These are phyloP conservation scores for Syncephalastrum racemosum DNA, from an alignment of 371 early-diverging fungal genomes.

Conservation along the genomic window DNA sequence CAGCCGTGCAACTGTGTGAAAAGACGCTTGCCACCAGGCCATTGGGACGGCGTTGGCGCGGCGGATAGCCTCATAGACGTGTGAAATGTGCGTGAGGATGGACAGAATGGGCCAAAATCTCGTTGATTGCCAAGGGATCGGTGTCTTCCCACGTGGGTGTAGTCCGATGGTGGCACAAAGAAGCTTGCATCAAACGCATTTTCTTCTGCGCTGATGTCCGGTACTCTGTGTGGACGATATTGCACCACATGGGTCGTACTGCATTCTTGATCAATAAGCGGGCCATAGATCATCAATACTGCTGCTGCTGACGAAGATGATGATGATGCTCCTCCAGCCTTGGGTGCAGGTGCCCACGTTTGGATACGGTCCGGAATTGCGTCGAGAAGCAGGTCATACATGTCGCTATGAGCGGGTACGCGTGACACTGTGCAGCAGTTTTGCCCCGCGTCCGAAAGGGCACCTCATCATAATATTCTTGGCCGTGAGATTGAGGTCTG, in stretches of 20 bases:
- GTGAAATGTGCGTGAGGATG: constrained; percentile 66
- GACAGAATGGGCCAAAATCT: constrained; percentile 87
- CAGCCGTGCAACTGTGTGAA: constrained; percentile 61
- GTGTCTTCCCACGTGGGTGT: constrained; percentile 52
- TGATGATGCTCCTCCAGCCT: constrained; percentile 16
- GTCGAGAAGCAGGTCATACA: constrained; percentile 66
- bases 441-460: constrained; percentile 82
- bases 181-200: constrained; percentile 42
- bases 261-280: constrained; percentile 72
- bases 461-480: constrained; percentile 62
- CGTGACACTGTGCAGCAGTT: constrained; percentile 87
- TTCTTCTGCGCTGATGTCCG: neutral
- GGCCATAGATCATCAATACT: constrained; percentile 54
- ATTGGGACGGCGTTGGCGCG: constrained; percentile 69
- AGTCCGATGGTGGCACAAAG: constrained; percentile 71
- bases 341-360: constrained; percentile 44
- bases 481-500: constrained; percentile 71
- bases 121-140: constrained; percentile 68
- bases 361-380: constrained; percentile 44
- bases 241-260: constrained; percentile 67
- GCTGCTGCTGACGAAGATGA: neutral
- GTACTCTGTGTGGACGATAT: constrained; percentile 19
- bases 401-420: constrained; percentile 67
- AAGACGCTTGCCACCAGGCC: constrained; percentile 83
- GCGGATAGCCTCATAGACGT: constrained; percentile 66